Evolutionary conservation across 768 basidiomycete genomes (phyloP).

Genomic region (Fomitopsis pulvina): DNA sequence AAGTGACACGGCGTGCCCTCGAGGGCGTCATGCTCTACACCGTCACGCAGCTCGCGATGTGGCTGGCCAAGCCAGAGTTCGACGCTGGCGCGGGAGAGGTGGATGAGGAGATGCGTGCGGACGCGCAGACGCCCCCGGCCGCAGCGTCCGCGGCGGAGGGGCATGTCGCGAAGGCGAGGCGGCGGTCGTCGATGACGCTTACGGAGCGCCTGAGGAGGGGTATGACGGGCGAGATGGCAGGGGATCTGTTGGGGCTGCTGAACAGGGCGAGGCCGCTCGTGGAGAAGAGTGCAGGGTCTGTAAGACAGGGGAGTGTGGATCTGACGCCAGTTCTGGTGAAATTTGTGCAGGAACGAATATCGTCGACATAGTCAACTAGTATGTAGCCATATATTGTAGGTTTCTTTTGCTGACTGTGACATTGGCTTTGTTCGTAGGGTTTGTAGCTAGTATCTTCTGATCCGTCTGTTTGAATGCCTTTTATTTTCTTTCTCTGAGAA

Average conservation of each 20-base stretch:
- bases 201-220: conserved; percentile 65
- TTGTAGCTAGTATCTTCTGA: too few relatives aligned
- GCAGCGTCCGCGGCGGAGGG: neutral
- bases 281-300: conserved; percentile 45
- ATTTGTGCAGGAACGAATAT: conserved; percentile 60
- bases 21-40: conserved; percentile 67
- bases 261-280: conserved; percentile 60
- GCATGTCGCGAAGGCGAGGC: conserved; percentile 27
- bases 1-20: conserved; percentile 52
- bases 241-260: conserved; percentile 61
- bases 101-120: conserved; percentile 35
- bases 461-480: too few relatives aligned
- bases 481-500: too few relatives aligned
- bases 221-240: conserved; percentile 76
- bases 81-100: conserved; percentile 36
- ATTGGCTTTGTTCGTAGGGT: too few relatives aligned
- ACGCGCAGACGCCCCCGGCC: conserved; percentile 1
- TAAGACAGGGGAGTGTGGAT: conserved; percentile 41
- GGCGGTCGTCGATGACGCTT: conserved; percentile 39
- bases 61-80: conserved; percentile 68
- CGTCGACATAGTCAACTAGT: too few relatives aligned
- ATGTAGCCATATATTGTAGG: too few relatives aligned
- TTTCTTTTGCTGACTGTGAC: too few relatives aligned
- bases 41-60: conserved; percentile 73
- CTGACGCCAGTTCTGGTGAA: conserved; percentile 52